Percentiles rank a stretch among this genome's conserved stretches.
Conservation (phyloP, 352 stramenopile species). For the Phytophthora cactorum region DNA sequence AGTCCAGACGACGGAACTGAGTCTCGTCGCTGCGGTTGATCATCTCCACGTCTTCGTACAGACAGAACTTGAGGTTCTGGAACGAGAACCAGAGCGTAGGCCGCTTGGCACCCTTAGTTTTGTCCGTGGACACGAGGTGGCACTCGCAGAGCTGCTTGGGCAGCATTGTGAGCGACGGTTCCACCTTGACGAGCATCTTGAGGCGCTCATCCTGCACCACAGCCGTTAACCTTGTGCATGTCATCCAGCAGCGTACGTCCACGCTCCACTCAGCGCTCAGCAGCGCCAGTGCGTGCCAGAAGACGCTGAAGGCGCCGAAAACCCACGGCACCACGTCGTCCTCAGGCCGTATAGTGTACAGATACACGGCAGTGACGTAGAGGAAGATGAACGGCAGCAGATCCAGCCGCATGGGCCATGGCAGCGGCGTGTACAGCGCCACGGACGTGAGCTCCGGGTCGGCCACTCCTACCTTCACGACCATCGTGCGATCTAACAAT, state of each 20-base stretch:
- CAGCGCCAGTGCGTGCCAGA: constrained; percentile 55
- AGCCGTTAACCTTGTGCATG: constrained; percentile 31
- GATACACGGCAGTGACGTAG: constrained; percentile 65
- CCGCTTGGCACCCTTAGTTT: constrained; percentile 22
- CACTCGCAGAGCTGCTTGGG: constrained; percentile 65
- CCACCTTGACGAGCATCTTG: constrained; percentile 56
- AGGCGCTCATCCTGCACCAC: constrained; percentile 80
- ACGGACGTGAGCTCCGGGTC: constrained; percentile 62
- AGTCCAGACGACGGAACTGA: constrained; percentile 80
- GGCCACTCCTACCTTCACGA: constrained; percentile 44
- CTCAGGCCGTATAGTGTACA: constrained; percentile 53
- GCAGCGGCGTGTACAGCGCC: constrained; percentile 70
- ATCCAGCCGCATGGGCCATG: constrained; percentile 63
- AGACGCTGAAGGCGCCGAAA: constrained; percentile 51
- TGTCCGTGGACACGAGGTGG: constrained; percentile 24
- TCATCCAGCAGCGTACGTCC: constrained; percentile 70
- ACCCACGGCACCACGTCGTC: constrained; percentile 54
- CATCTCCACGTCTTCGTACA: constrained; percentile 60
- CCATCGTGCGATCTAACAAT: constrained; percentile 31
- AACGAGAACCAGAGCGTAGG: constrained; percentile 78
- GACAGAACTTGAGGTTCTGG: constrained; percentile 81
- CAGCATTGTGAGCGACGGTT: constrained; percentile 54
- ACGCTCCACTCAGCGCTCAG: constrained; percentile 66
- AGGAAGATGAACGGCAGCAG: constrained; percentile 74
- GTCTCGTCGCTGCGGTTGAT: constrained; percentile 48